Evolutionary conservation across 306 rosid species (phyloP), one percentile per base, ranked within the genome.

Genomic region (Hippophae tibetana): DNA sequence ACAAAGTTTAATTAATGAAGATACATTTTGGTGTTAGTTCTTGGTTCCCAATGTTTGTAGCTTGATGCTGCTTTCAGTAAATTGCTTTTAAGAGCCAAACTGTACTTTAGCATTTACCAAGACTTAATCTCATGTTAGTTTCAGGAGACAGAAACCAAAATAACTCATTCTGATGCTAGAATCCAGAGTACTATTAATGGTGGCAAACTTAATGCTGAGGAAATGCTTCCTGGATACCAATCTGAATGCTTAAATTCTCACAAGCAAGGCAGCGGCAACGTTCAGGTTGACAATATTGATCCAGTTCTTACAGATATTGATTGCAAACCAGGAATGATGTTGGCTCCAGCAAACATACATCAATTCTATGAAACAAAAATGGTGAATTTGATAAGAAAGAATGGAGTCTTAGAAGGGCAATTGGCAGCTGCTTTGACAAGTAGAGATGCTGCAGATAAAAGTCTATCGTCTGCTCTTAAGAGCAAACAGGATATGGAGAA

Each of bases 331-430:
- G 86, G 76, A 68, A 65, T 79, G 42, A 48, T 69, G 40, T 72
- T 87, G 12, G 62, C 83, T 64, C 69, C 92, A 65, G 79, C 96
- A 60, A 72, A 70, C 62, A 74, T 85, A 70, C 73, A 69, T 65
- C 89, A 83, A 46, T 78, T 79, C 60, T 87, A 92, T 52, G 99
- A 92, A 77, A 64, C 83, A 3, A 88, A 84, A 74, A 65, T 86
- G 66, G 82, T 88, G 41, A 54, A 81, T 56, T 67, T 88, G 14
- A 80, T 82, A 52, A 85, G 89, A 68, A 87, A 85, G 64, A 81
- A 76, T 18, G 88, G 93, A 66, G 75, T 81, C 58, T 75, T 92
- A 1, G 96, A 92, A 74, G 96, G 86, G 70, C 96, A 92, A 73
- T 66, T 88, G 67, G 84, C 84, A 43, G 86, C 88, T 58, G 81